Evolutionary conservation across 2,329 filamentous ascomycete species (phyloP), one percentile per base, ranked within the genome.

Genomic region (Penicillium sp.): DNA sequence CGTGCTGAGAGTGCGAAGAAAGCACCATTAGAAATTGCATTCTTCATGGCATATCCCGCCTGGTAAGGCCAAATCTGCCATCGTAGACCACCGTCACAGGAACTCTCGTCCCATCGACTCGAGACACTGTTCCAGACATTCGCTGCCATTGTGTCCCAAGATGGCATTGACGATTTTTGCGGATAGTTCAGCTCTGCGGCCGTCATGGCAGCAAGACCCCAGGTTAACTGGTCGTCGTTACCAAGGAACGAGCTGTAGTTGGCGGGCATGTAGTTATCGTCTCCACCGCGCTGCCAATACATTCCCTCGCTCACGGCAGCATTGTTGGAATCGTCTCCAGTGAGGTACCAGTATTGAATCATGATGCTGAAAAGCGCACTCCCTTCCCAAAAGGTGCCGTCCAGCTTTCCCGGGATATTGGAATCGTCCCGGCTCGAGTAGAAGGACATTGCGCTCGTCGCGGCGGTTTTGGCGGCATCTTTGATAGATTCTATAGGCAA

Each of bases 321-420:
- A 66, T 91, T 91, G 74, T 88, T 91, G 34, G 80, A 78, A 4
- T 79, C 73, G 66, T 92, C 88, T 12, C 84, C 85, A 0, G 89
- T 91, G 66, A 89, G 89, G 66, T 87, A 88, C 88, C 88, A 93
- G 69, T 93, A 93, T 62, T 93, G 87, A 49, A 93, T 77, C 58
- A 93, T 75, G 2, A 86, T 75, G 10, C 75, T 76, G 63, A 80
- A 82, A 74, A 91, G 82, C 48, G 86, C 86, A 43, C 87, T 87
- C 6, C 78, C 85, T 73, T 88, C 86, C 87, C 84, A 90, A 80
- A 80, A 83, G 15, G 77, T 78, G 6, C 58, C 52, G 30, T 74
- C 68, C 56, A 82, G 56, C 46, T 75, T 72, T 26, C 78, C 78
- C 3, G 78, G 75, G 13, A 74, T 71, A 47, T 75, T 68, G 15